Conservation (phyloP, 306 rosid species). For the Rosa chinensis region DNA sequence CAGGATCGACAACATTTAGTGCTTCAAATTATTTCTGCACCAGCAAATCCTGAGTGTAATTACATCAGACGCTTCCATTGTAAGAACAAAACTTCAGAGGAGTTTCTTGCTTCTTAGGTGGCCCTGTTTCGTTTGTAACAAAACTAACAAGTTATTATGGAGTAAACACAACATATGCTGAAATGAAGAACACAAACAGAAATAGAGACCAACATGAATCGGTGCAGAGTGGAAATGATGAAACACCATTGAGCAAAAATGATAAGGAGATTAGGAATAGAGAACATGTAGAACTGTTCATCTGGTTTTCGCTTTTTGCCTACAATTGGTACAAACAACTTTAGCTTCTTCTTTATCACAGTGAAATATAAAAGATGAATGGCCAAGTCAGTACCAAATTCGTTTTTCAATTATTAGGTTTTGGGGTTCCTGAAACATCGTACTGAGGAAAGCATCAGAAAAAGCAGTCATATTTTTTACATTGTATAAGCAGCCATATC, state of each 20-base stretch:
- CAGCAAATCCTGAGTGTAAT: conserved; percentile 17
- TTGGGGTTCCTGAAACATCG: conserved; percentile 23
- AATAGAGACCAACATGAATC: conserved; percentile 23
- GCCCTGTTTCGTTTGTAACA: conserved; percentile 19
- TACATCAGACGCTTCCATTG: conserved; percentile 26
- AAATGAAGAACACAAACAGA: not conserved
- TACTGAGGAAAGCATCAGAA: conserved; percentile 13
- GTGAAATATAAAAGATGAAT: not conserved
- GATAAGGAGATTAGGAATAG: conserved; percentile 22
- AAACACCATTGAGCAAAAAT: conserved; percentile 6
- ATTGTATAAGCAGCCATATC: conserved; percentile 16
- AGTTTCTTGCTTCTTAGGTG: conserved; percentile 14
- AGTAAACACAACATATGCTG: not conserved
- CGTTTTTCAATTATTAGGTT: not conserved
- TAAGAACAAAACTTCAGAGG: conserved; percentile 24
- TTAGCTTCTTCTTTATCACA: not conserved
- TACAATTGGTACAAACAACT: not conserved
- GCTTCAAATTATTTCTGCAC: conserved; percentile 25
- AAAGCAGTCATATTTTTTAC: not conserved
- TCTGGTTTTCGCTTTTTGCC: not conserved
- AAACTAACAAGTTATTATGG: not conserved
- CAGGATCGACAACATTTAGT: conserved; percentile 16
- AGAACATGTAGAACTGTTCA: conserved; percentile 1
- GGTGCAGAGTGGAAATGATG: conserved; percentile 9
- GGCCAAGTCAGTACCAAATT: not conserved